A percentile compares a stretch with the other conserved stretches of the same genome.
These are phyloP conservation scores for Leptomonas pyrrhocoris DNA, from an alignment of 208 protist genomes.

Conservation along the genomic window DNA sequence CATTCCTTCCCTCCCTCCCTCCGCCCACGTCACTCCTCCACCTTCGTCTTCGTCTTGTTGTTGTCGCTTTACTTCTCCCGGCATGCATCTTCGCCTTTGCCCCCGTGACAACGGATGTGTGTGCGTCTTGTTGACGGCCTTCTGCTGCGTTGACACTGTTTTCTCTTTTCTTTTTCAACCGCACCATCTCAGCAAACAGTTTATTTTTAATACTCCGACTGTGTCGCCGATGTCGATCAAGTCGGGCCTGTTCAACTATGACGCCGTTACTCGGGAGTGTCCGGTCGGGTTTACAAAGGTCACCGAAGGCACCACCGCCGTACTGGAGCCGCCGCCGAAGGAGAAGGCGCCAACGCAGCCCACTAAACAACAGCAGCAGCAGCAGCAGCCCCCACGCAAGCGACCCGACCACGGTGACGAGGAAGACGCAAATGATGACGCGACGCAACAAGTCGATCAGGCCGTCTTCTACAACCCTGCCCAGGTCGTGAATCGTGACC, in stretches of 20 bases:
- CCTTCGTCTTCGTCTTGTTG: too few species aligned
- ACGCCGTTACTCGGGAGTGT: conserved; percentile 57
- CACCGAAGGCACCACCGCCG: conserved; percentile 74
- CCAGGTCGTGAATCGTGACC: conserved; percentile 98
- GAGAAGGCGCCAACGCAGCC: neutral
- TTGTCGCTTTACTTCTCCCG: too few species aligned
- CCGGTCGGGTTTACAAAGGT: conserved; percentile 72
- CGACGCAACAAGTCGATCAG: conserved; percentile 51
- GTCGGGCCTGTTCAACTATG: conserved; percentile 71
- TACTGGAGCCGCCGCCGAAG: conserved; percentile 76
- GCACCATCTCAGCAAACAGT: neutral
- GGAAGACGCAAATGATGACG: conserved; percentile 12
- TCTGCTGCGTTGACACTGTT: too few species aligned
- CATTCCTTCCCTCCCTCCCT: too few species aligned
- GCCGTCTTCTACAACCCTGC: conserved; percentile 98
- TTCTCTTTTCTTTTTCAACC: neutral
- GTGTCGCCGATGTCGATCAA: conserved; percentile 43
- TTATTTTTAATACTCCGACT: too few species aligned
- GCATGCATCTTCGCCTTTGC: too few species aligned
- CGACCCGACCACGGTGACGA: neutral
- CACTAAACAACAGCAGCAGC: neutral
- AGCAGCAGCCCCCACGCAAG: neutral
- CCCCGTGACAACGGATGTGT: too few species aligned
- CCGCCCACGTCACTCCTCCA: too few species aligned
- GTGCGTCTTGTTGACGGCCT: too few species aligned